Conservation (phyloP, 495 filamentous ascomycete species). For the Penicillium odoratum region DNA sequence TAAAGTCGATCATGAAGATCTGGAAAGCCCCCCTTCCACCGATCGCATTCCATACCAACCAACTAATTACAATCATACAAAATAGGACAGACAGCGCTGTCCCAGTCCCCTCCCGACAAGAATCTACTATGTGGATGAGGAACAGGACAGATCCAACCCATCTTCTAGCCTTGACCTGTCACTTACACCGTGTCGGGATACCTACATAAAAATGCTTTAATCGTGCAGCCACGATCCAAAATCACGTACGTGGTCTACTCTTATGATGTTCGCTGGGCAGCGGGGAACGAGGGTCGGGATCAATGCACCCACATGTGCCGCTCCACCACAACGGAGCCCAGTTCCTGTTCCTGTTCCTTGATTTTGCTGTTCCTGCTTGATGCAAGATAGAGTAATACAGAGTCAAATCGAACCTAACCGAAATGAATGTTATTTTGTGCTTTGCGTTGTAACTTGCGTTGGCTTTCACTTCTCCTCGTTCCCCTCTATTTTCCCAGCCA, state of each 20-base stretch:
- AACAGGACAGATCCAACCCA: not conserved
- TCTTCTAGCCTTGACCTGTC: not conserved
- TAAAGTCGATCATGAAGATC: constrained; percentile 4
- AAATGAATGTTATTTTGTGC: too few relatives aligned
- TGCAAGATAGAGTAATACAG: constrained; percentile 14
- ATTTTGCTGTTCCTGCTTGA: constrained; percentile 15
- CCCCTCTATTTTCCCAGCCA: constrained; percentile 2
- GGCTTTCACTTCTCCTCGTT: not conserved
- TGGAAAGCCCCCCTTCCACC: not conserved
- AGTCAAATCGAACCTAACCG: too few relatives aligned
- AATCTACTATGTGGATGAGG: not conserved
- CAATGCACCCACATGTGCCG: constrained; percentile 2
- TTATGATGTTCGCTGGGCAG: not conserved
- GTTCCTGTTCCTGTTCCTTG: not conserved
- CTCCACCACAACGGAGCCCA: not conserved
- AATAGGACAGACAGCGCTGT: too few relatives aligned
- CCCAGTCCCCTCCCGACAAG: not conserved
- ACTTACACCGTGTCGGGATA: not conserved
- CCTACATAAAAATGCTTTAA: not conserved
- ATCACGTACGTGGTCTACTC: constrained; percentile 10
- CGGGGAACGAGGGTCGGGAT: not conserved
- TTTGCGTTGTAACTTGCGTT: not conserved
- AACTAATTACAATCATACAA: too few relatives aligned
- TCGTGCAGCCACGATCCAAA: constrained; percentile 18
- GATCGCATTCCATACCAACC: not conserved